Evolutionary conservation across 2,329 filamentous ascomycete genomes (phyloP), one percentile per base, ranked within the genome.

Genomic region (Ceratocystis cubensis): DNA sequence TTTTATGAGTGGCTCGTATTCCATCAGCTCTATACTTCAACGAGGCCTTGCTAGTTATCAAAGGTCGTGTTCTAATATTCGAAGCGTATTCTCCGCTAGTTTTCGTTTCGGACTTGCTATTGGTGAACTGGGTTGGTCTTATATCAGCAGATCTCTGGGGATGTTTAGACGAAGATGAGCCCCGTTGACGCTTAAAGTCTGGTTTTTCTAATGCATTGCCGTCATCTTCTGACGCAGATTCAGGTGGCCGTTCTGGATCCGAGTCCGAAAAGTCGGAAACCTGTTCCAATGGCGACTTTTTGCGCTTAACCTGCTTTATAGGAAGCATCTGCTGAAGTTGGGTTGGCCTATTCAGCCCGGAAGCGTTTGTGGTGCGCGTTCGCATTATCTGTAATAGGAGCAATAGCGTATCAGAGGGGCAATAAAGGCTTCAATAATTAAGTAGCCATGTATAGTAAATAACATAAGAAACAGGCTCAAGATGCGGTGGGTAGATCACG

Each of bases 201-300:
- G 56, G 56, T 4, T 59, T 30, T 37, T 4, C 17, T 33, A 7
- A 59, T 37, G 30, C 2, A n/a, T 37, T 2, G 17, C 37, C 30
- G 1, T 59, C 56, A 8, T 10, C n/a, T n/a, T 59, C 56, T 8
- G 56, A 59, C 17, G 28, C 17, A 17, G 25, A n/a, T 37, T 59
- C 56, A 28, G 56, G 56, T 33, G 56, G 56, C 7, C 56, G 56
- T 13, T 45, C 61, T 20, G 61, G 30, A 22, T 45, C 33, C 56
- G 33, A 48, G 61, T 45, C 61, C 2, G 61, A 45, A 63, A 41
- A 63, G 45, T 45, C 25, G 6, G 61, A 63, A 8, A 45, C 61
- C 5, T 25, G 10, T 22, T 48, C 30, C 3, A 22, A 41, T 25
- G 45, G 7, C 1, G 45, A 56, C 45, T 69, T 48, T 17, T 65